Percentiles rank a stretch among this genome's conserved stretches.
Conservation (phyloP, 1,139 yeast genomes). For the Blastobotrys arbuscula region DNA sequence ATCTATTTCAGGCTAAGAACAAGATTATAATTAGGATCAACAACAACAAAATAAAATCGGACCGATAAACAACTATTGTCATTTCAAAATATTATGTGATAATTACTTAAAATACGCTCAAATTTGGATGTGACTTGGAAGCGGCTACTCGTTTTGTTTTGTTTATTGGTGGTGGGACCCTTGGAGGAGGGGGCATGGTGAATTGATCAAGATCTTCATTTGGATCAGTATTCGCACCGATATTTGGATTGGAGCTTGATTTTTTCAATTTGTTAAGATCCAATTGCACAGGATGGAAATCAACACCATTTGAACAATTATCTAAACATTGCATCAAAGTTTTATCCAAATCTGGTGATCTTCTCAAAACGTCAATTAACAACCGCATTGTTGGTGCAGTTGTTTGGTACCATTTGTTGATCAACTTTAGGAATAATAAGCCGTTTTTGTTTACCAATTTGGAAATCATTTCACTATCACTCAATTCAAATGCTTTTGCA, state of each 20-base stretch:
- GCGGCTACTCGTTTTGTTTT: neutral
- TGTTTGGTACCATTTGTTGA: slow-evolving; percentile 5
- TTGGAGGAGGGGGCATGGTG: neutral
- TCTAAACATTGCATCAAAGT: neutral
- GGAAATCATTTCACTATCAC: neutral
- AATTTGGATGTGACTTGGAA: neutral
- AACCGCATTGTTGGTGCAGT: slow-evolving; percentile 3
- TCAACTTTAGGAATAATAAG: neutral
- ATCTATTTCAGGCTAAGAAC: too few species aligned
- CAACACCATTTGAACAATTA: neutral
- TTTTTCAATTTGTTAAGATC: neutral
- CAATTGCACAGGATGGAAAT: neutral
- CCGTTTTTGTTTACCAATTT: neutral
- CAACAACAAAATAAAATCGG: too few species aligned
- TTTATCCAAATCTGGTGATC: neutral
- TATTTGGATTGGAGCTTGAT: neutral
- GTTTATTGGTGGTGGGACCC: neutral
- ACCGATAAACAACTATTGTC: too few species aligned
- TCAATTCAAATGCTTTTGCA: neutral
- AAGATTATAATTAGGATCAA: too few species aligned
- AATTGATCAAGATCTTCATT: neutral
- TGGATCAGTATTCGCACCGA: neutral
- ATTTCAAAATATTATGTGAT: too few species aligned
- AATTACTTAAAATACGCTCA: neutral
- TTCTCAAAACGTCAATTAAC: neutral